Evolutionary conservation across 78 protist genomes (phyloP).

Genomic region (Dictyostelium brefeldianum): DNA sequence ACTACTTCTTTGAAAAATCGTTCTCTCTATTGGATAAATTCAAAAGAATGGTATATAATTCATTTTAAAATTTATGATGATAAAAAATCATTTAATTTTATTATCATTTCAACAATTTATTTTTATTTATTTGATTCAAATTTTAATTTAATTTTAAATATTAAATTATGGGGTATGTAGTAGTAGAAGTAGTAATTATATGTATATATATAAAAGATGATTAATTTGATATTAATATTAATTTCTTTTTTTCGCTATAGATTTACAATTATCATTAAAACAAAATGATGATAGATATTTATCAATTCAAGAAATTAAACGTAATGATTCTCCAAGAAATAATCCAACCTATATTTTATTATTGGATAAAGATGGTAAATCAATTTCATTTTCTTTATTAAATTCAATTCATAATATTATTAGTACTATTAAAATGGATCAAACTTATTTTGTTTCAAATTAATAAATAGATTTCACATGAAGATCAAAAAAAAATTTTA

Average conservation of each 20-base stretch:
- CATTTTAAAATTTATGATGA: constrained; percentile 11
- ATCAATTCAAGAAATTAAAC: not conserved
- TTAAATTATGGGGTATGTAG: constrained; percentile 6
- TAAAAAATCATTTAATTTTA: not conserved
- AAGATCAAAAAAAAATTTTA: not conserved
- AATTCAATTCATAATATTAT: constrained; percentile 2
- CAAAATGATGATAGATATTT: not conserved
- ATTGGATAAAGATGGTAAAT: constrained; percentile 12
- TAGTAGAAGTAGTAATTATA: not conserved
- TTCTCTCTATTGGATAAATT: too few relatives aligned
- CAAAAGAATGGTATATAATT: constrained; percentile 4
- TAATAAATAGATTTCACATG: not conserved
- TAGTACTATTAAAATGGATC: constrained; percentile 19
- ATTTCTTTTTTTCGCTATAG: not conserved
- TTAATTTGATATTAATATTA: not conserved
- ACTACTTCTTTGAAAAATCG: not conserved
- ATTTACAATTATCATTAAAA: not conserved
- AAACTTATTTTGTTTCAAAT: constrained; percentile 15
- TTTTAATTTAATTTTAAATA: not conserved
- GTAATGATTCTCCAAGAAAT: not conserved
- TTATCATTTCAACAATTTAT: not conserved
- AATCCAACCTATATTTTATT: not conserved
- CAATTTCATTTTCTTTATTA: not conserved
- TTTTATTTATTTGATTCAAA: constrained; percentile 17
- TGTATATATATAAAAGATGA: not conserved